Percentiles rank a stretch among this genome's conserved stretches.
These are phyloP conservation scores for Penium margaritaceum DNA, from an alignment of 139 green algal genomes.

Conservation along the genomic window DNA sequence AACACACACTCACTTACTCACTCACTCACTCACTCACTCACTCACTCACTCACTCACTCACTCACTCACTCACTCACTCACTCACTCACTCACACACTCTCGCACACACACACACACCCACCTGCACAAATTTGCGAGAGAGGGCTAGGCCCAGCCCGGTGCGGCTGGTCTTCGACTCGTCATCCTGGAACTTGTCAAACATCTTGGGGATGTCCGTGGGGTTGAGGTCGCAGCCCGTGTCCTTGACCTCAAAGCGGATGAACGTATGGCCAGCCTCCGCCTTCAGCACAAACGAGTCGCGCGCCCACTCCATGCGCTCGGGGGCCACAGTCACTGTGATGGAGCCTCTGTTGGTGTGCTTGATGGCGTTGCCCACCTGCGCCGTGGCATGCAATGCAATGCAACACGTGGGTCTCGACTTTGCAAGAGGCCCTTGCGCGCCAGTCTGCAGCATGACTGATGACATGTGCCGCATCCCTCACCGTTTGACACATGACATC, in stretches of 20 bases:
- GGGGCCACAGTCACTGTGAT: slow-evolving; percentile 25
- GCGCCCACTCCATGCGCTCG: slow-evolving; percentile 25
- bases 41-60: neutral
- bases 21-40: neutral
- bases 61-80: no score
- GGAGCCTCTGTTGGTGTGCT: neutral
- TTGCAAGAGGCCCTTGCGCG: no score
- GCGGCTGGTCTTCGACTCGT: slow-evolving; percentile 37
- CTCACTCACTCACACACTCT: no score
- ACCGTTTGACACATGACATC: no score
- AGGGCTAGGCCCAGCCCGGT: slow-evolving; percentile 70
- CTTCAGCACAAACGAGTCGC: slow-evolving; percentile 30
- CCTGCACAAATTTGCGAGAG: slow-evolving; percentile 61
- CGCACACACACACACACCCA: no score
- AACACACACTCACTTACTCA: neutral
- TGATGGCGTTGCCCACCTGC: slow-evolving; percentile 19
- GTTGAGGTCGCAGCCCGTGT: slow-evolving; percentile 26
- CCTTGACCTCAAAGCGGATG: slow-evolving; percentile 29
- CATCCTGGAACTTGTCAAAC: slow-evolving; percentile 45
- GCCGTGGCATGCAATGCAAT: no score
- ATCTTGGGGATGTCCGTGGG: slow-evolving; percentile 23
- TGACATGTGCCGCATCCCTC: no score
- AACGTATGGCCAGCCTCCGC: slow-evolving; percentile 21
- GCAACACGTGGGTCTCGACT: no score
- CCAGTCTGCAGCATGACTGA: no score